Evolutionary conservation across 2,329 filamentous ascomycete genomes (phyloP), one percentile per base, ranked within the genome.

Genomic region (Colletotrichum salicis): DNA sequence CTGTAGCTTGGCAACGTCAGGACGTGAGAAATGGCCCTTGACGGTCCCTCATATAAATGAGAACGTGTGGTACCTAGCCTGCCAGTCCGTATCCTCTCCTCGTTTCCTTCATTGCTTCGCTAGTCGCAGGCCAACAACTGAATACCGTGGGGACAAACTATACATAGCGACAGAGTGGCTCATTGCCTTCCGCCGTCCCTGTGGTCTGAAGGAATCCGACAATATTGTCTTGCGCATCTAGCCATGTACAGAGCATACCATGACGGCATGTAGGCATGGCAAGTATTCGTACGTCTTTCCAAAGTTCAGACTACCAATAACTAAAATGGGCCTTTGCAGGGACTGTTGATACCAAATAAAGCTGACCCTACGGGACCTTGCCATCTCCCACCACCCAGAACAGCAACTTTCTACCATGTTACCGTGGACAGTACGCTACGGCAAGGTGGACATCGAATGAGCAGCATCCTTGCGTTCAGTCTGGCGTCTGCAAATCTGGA

Each of bases 281-380:
- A 33, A 51, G 33, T 13, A 22, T 33, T 10, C 31, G 7, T 33
- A 33, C 13, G 19, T 41, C 37, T 41, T 11, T 35, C 27, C 19
- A n/a, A 19, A 33, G 37, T 35, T 13, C 19, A n/a, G 29, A 33
- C 29, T n/a, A 29, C 7, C 1, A 19, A 41, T 6, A 24, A 31
- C 15, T 10, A 37, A 45, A 19, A 11, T 29, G 37, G 15, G 8
- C 3, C 41, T 4, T 12, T 5, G 29, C 27, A 22, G 11, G 24
- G 11, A 54, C 31, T 15, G 57, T 15, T 56, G 41, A 62, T 52
- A 15, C 62, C 63, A 60, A 67, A 56, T 51, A 35, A 70, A 66
- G 27, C 63, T 35, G 62, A 56, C 67, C 67, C n/a, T 67, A 67
- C 35, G n/a, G 22, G 48, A 56, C 63, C 62, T 64, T 56, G 63